Base-by-base conservation (phyloP, 345 rosid genomes). In the Excoecaria cochinchinensis region DNA sequence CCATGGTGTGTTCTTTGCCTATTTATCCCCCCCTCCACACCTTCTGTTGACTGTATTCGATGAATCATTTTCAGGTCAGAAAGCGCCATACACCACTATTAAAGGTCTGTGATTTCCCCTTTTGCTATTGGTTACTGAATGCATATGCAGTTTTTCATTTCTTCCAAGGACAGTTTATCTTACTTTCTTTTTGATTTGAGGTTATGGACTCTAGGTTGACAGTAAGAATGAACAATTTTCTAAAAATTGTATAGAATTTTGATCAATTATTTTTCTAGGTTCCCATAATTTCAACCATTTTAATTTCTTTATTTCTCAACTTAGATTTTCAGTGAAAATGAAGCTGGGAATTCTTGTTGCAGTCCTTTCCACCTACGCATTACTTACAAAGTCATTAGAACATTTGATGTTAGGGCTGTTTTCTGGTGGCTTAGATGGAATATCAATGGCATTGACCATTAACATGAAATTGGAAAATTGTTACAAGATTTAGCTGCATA, bases 1-100 rank as follows among this genome's bases (percentile, higher is more conserved):
- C 48, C 19, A 14, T 47, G 56, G 21, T 67, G 36, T 42, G 8
- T 46, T 44, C 16, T 67, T 42, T 39, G n/a, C 67, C 46, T 38
- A 13, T 62, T 44, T 44, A 44, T 44, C 48, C 48, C 55, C 14
- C 47, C 21, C 24, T 44, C 12, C 62, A 17, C 31, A 21, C 55
- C 46, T 44, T 21, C 58, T 56, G 65, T 47, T 62, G 46, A 69
- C 39, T 13, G 31, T n/a, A 8, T 24, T 46, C 15, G 24, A 24
- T 58, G 65, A 46, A 52, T 50, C 6, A 58, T 67, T 78, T 73
- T 36, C 83, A 80, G 83, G 80, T 80, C 19, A 76, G 44, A 55
- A 80, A 80, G 77, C 77, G 14, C 42, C 83, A 80, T 17, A 72
- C 83, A 66, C 83, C 80, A 4, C 53, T 80, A 17, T 21, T 80